Percentiles rank a stretch among this genome's conserved stretches.
phyloP scores from a whole-genome alignment of 768 basidiomycete species.

The Boletellus sp. region DNA sequence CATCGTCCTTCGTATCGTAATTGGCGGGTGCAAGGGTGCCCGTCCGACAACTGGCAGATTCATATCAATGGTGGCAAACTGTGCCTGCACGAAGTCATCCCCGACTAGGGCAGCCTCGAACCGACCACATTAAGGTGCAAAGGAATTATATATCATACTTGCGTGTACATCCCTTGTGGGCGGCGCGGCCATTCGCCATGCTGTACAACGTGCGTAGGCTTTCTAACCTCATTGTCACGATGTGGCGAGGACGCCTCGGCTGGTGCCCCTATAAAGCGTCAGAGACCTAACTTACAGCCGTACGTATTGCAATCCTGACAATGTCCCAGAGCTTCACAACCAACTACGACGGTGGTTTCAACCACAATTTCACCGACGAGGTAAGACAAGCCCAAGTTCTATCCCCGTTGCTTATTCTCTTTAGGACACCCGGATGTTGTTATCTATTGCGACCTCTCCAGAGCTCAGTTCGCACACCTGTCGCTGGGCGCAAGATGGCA shows the following conservation, averaged over 20 bases:
- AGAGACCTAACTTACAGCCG: not conserved
- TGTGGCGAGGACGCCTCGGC: not conserved
- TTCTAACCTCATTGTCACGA: not conserved
- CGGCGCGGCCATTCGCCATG: conserved; percentile 18
- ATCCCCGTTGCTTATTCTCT: conserved; percentile 7
- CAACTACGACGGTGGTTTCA: conserved; percentile 20
- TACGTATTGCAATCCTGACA: not conserved
- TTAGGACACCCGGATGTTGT: conserved; percentile 23
- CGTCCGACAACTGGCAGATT: not conserved
- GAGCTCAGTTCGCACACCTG: conserved; percentile 24
- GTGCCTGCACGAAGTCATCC: no score
- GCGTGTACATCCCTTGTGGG: conserved; percentile 6
- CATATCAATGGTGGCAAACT: conserved; percentile 8
- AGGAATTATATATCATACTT: conserved; percentile 15
- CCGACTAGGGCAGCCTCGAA: not conserved
- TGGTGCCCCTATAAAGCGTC: conserved; percentile 19
- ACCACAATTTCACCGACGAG: conserved; percentile 31
- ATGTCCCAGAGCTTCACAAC: conserved; percentile 21
- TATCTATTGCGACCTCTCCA: conserved; percentile 27
- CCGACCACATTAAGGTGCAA: conserved; percentile 5
- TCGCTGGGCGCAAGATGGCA: conserved; percentile 17
- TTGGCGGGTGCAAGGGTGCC: not conserved
- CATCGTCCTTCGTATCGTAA: not conserved
- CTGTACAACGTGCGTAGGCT: conserved; percentile 15
- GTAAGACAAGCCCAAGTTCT: conserved; percentile 5